phyloP scores from a whole-genome alignment of 495 filamentous ascomycete genomes.

The Darksidea phi region DNA sequence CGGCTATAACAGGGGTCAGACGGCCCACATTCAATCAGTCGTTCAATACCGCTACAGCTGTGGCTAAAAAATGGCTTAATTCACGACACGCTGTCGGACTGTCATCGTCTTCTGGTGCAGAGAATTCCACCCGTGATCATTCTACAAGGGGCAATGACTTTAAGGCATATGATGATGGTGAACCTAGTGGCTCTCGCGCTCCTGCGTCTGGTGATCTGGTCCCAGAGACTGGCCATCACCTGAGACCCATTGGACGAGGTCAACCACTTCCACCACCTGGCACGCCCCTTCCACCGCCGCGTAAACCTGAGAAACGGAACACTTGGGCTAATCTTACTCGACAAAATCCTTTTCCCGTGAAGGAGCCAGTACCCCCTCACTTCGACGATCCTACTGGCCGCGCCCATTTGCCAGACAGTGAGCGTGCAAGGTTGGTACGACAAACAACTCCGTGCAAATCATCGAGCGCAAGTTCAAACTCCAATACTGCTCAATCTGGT shows the following conservation, averaged over 20 bases:
- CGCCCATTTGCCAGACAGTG: too few relatives aligned
- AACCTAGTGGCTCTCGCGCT: not conserved
- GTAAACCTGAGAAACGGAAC: not conserved
- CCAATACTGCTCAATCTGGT: too few relatives aligned
- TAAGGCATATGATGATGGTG: too few relatives aligned
- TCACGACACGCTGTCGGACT: constrained; percentile 9
- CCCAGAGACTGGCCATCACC: not conserved
- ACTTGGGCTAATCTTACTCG: constrained; percentile 10
- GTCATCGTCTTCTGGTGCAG: not conserved
- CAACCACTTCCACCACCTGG: constrained; percentile 23
- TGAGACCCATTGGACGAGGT: constrained; percentile 18
- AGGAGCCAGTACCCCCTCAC: not conserved
- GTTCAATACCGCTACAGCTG: constrained; percentile 30
- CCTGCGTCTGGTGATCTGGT: not conserved
- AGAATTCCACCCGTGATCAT: not conserved
- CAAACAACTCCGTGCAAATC: too few relatives aligned
- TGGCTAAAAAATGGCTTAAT: constrained; percentile 34
- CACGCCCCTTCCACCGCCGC: constrained; percentile 13
- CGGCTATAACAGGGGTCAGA: not conserved
- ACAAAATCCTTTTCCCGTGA: constrained; percentile 1
- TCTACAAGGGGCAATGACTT: too few relatives aligned
- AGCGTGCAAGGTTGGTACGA: too few relatives aligned
- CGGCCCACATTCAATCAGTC: constrained; percentile 31
- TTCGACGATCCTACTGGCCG: too few relatives aligned
- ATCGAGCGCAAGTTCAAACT: too few relatives aligned